Base-by-base conservation (phyloP, 1,284 basidiomycete genomes). In the Afroboletus lepidellus region DNA sequence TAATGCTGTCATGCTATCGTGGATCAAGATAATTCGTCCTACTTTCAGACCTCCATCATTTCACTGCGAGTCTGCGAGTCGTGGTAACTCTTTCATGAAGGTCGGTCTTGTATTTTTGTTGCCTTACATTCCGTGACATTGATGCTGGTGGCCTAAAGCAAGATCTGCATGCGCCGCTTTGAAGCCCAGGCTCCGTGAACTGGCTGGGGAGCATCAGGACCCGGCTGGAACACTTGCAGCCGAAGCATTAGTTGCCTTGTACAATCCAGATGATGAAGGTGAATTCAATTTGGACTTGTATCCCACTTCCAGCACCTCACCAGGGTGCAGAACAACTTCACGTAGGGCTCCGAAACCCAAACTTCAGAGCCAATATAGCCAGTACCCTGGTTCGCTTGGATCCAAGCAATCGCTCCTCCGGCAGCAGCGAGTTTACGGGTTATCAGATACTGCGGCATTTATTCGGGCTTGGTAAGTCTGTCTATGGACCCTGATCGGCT, bases 381-480 rank as follows among this genome's bases (percentile, higher is more conserved):
- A 18, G 48, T 9, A 55, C 53, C 7, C 45, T 65, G 18, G 27
- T 38, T 9, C 36, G 34, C 24, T 34, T 63, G 39, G 42, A 21
- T 8, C 24, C n/a, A n/a, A n/a, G n/a, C n/a, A n/a, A n/a, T n/a
- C n/a, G n/a, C n/a, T n/a, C n/a, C n/a, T n/a, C n/a, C n/a, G n/a
- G n/a, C n/a, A n/a, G n/a, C n/a, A n/a, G n/a, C n/a, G n/a, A n/a
- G n/a, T n/a, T n/a, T n/a, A n/a, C n/a, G n/a, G n/a, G n/a, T n/a
- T n/a, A n/a, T n/a, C n/a, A n/a, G 9, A 30, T 46, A 16, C 29
- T 64, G 13, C 25, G 32, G 15, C 15, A 5, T 1, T 34, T 67
- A 25, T 69, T 66, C n/a, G 60, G 58, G 7, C 45, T 67, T 0
- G 54, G 65, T 66, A 13, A 42, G 57, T 23, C n/a, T n/a, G n/a